A percentile compares a stretch with the other conserved stretches of the same genome.
phyloP scores from a whole-genome alignment of 352 stramenopile species.

The Lagenidium giganteum region DNA sequence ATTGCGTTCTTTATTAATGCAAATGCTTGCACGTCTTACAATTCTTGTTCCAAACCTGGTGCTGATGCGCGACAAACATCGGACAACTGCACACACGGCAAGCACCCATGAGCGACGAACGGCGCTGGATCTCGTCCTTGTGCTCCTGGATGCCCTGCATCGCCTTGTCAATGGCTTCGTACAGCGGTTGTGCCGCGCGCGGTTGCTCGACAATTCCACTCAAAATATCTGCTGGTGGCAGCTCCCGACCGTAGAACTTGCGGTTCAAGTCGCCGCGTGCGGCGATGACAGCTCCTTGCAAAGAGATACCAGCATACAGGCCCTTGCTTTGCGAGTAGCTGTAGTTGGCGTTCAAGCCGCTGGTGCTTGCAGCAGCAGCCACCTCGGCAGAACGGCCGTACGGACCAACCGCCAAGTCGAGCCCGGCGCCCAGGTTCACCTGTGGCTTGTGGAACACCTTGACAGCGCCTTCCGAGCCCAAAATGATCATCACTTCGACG shows the following conservation, averaged over 20 bases:
- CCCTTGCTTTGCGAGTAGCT: constrained; percentile 90
- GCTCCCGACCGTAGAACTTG: constrained; percentile 85
- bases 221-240: constrained; percentile 37
- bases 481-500: constrained; percentile 88
- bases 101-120: constrained; percentile 41
- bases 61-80: constrained; percentile 57
- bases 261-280: constrained; percentile 83
- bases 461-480: constrained; percentile 85
- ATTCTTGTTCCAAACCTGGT: constrained; percentile 70
- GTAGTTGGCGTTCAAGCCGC: constrained; percentile 84
- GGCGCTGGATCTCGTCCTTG: constrained; percentile 29
- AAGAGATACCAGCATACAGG: constrained; percentile 87
- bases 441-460: constrained; percentile 80
- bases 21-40: constrained; percentile 64
- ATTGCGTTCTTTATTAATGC: constrained; percentile 32
- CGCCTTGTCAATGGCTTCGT: constrained; percentile 51
- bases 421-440: constrained; percentile 82
- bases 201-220: constrained; percentile 43
- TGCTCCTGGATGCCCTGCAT: constrained; percentile 45
- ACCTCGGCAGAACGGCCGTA: constrained; percentile 66
- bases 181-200: constrained; percentile 37
- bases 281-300: constrained; percentile 83
- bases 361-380: constrained; percentile 56
- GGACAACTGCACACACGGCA: constrained; percentile 55
- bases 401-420: constrained; percentile 82